These are phyloP conservation scores for Talaromyces islandicus DNA, from an alignment of 2,329 filamentous ascomycete genomes.

Conservation along the genomic window DNA sequence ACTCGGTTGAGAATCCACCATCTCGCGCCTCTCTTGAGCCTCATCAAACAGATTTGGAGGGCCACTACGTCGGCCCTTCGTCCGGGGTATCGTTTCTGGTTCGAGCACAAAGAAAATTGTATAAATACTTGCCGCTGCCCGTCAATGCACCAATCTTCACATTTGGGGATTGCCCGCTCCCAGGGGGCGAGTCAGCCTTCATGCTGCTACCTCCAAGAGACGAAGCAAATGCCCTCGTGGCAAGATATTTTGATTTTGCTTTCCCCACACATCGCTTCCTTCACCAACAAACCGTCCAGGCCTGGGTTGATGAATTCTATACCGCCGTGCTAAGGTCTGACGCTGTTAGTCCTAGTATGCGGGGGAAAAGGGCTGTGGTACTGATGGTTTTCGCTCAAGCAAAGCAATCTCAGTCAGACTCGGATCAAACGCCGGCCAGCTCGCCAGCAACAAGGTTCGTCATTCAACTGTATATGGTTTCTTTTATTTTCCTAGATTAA, in stretches of 20 bases:
- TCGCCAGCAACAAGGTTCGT: constrained; percentile 9
- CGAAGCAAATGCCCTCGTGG: background rate
- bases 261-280: background rate
- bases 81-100: constrained; percentile 47
- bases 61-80: constrained; percentile 45
- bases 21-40: constrained; percentile 1
- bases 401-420: constrained; percentile 35
- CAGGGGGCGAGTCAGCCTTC: background rate
- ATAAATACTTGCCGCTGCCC: constrained; percentile 21
- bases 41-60: constrained; percentile 1
- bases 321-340: background rate
- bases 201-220: background rate
- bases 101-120: constrained; percentile 42
- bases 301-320: constrained; percentile 1
- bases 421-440: constrained; percentile 8
- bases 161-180: constrained; percentile 25
- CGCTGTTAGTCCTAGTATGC: background rate
- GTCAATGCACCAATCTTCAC: constrained; percentile 44
- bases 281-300: background rate
- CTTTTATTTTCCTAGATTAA: constrained; percentile 8
- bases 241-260: constrained; percentile 2
- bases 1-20: constrained; percentile 3
- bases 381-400: constrained; percentile 52
- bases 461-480: no score
- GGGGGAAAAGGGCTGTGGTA: constrained; percentile 38